Base-by-base conservation (phyloP, 441 rosid genomes). In the Viola pubescens region DNA sequence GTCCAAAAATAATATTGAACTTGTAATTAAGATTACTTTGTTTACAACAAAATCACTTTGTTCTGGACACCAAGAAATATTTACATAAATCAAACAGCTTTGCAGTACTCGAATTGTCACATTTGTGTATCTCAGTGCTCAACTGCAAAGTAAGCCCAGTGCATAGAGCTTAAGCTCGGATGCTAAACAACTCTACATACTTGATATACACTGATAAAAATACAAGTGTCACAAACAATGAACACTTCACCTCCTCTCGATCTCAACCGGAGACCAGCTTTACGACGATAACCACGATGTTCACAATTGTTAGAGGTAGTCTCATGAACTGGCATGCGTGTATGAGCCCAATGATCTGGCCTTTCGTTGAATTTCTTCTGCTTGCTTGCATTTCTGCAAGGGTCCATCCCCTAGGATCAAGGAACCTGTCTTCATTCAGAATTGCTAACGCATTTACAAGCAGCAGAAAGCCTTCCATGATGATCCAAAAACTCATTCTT, bases 371-470 rank as follows among this genome's bases (percentile, higher is more conserved):
- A 66, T 81, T 82, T 76, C 86, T 72, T 77, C 70, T 73, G 38
- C 59, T 74, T 51, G 76, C 79, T 66, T 71, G 85, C 7, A 88
- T 77, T 68, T 88, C 95, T 11, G 79, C 82, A 49, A 91, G 68
- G 1, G 85, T 83, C 96, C 90, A 88, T 59, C 91, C 84, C 68
- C 85, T 81, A 13, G 83, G 96, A 65, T 79, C 82, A 54, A 86
- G 85, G 61, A 82, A 84, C 55, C 95, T 78, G 62, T 88, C 95
- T 64, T 91, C 96, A 52, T 88, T 91, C 69, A 86, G 73, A 51
- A 91, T 85, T 16, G 98, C 96, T n/a, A 88, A 54, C 3, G 90
- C 95, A 74, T 88, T 91, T 53, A 92, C 91, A 56, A 91, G 75
- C 5, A 91, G 84, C 50, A 86, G 71, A 39, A 83, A 68, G 2